Conservation (phyloP, 1,284 basidiomycete species). For the Fereydounia khargensis region DNA sequence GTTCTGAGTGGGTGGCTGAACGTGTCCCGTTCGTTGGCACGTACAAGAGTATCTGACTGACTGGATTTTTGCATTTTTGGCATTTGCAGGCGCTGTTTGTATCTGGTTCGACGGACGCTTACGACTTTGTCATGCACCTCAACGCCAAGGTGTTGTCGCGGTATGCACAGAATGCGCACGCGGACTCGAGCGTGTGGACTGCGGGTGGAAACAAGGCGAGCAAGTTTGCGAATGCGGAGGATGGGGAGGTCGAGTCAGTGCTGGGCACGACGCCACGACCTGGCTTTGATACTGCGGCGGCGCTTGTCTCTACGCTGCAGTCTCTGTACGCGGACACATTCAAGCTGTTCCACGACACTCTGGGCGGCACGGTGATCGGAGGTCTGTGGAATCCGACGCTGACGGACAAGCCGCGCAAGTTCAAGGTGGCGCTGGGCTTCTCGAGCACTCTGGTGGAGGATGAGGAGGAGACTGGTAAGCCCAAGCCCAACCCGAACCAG, state of each 20-base stretch:
- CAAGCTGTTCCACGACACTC: constrained; percentile 78
- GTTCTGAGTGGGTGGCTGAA: no score
- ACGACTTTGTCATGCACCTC: constrained; percentile 80
- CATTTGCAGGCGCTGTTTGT: constrained; percentile 70
- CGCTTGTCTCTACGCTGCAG: constrained; percentile 67
- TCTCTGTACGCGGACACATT: constrained; percentile 74
- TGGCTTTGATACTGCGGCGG: constrained; percentile 72
- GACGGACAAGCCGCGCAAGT: constrained; percentile 62
- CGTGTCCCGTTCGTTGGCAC: no score
- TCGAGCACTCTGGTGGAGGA: no score
- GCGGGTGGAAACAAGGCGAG: constrained; percentile 34
- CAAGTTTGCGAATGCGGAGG: constrained; percentile 62
- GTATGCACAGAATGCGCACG: constrained; percentile 62
- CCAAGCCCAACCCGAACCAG: no score
- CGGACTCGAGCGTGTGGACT: constrained; percentile 29
- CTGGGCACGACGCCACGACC: constrained; percentile 29
- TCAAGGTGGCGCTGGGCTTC: constrained; percentile 81
- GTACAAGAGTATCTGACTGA: no score
- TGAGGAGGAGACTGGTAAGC: no score
- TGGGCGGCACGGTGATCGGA: constrained; percentile 75
- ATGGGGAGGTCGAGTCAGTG: constrained; percentile 33
- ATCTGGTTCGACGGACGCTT: constrained; percentile 73
- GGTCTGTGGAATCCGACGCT: constrained; percentile 79
- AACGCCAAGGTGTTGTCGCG: constrained; percentile 68
- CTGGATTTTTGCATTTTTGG: no score